Conservation (phyloP, 2,329 filamentous ascomycete genomes). For the Paecilomyces sp. region DNA sequence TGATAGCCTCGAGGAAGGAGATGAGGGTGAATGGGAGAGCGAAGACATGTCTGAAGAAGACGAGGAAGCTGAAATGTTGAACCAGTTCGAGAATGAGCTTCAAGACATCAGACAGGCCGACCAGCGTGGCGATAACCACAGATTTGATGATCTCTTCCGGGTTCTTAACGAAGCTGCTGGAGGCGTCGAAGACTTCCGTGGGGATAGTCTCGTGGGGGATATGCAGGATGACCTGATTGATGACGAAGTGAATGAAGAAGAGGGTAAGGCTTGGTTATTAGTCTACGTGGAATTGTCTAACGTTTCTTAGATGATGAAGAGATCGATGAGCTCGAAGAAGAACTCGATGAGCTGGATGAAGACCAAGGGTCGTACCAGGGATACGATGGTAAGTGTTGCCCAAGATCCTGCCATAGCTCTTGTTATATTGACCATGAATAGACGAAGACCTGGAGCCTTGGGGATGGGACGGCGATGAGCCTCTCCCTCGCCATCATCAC, state of each 20-base stretch:
- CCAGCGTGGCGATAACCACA: constrained; percentile 34
- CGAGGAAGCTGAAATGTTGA: constrained; percentile 38
- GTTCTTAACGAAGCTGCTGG: constrained; percentile 35
- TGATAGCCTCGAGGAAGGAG: constrained; percentile 39
- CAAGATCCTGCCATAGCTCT: neutral
- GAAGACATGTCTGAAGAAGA: constrained; percentile 42
- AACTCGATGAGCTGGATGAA: constrained; percentile 39
- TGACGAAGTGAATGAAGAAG: constrained; percentile 53
- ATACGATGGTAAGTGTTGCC: constrained; percentile 22
- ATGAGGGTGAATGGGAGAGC: constrained; percentile 45
- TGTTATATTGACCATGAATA: constrained; percentile 22
- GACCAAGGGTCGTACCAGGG: constrained; percentile 35
- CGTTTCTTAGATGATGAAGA: constrained; percentile 49
- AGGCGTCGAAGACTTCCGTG: constrained; percentile 36
- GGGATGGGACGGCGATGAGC: constrained; percentile 51
- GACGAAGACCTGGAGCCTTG: constrained; percentile 38
- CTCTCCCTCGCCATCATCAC: constrained; percentile 36
- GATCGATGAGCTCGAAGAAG: constrained; percentile 22
- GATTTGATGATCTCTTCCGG: constrained; percentile 41
- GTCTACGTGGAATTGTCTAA: constrained; percentile 8
- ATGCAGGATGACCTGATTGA: constrained; percentile 40
- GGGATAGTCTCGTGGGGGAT: constrained; percentile 43
- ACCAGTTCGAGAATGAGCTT: constrained; percentile 35
- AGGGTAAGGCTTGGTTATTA: constrained; percentile 33
- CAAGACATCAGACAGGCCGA: constrained; percentile 33